These are phyloP conservation scores for Fraxinus sp. DNA, from an alignment of 305 asterid species.

Conservation along the genomic window DNA sequence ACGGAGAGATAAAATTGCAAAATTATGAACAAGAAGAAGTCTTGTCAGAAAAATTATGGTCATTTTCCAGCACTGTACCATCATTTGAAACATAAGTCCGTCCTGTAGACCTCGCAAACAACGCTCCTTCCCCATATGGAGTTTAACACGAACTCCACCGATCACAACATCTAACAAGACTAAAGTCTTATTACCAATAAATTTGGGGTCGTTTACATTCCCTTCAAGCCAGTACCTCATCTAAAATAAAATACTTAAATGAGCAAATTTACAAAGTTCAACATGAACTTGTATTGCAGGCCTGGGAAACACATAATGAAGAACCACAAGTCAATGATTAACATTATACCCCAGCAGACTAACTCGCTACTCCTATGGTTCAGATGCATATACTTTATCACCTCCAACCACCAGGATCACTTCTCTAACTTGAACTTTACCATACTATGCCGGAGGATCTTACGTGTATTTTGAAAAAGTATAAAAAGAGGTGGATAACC, in stretches of 20 bases:
- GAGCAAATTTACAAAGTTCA: not conserved
- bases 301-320: not conserved
- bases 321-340: not conserved
- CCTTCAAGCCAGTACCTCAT: not conserved
- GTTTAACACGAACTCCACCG: not conserved
- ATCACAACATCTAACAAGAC: not conserved
- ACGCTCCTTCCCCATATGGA: no score
- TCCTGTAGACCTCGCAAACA: not conserved
- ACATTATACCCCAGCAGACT: not conserved
- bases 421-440: not conserved
- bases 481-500: slow-evolving; percentile 9
- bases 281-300: not conserved
- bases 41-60: not conserved
- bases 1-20: not conserved
- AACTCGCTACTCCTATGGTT: not conserved
- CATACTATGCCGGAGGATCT: not conserved
- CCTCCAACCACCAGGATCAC: slow-evolving; percentile 13
- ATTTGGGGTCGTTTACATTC: not conserved
- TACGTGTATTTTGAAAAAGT: not conserved
- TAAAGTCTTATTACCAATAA: not conserved
- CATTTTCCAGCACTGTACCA: not conserved
- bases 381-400: not conserved
- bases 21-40: not conserved
- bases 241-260: not conserved
- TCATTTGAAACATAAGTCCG: not conserved